Evolutionary conservation across 306 rosid genomes (phyloP), one percentile per base, ranked within the genome.

Genomic region (Psophocarpus tetragonolobus): DNA sequence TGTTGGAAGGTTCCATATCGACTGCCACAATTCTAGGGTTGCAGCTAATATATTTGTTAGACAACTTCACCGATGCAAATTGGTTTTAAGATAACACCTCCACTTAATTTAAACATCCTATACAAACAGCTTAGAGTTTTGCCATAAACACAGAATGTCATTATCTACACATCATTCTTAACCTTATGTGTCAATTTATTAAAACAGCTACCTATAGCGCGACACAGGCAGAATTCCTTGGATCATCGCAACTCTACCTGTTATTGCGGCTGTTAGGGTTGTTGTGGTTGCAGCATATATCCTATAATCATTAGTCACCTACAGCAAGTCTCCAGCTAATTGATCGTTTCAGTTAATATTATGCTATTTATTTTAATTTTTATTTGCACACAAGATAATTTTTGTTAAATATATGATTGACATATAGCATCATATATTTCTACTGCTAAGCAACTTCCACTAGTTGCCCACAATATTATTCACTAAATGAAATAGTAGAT

Each of bases 111-210:
- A 14, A 76, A 24, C 53, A 62, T 44, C 47, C 20, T 38, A 80
- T 26, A 36, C 15, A 58, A 69, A 75, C 39, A 38, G 12, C 29
- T 41, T 27, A 47, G 41, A 21, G 62, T 50, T 63, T 71, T 50
- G n/a, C 27, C 74, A 61, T 42, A 24, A 26, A 68, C 4, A 51
- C 67, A 27, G 10, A n/a, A n/a, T 35, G 68, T 20, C 47, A 50
- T 64, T 73, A 18, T 29, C 56, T 74, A 48, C 23, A 50, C 0
- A 50, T 50, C 13, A 47, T 72, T 72, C 38, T 30, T 73, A 74
- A 50, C 32, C 38, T 6, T 26, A 70, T 29, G 26, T 64, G 29
- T 23, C 60, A 48, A 68, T 38, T 68, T 20, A 10, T 4, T 29
- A 23, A 57, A 29, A 72, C 80, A 69, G 29, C 15, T 12, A 5